Percentiles rank a stretch among this genome's conserved stretches.
phyloP scores from a whole-genome alignment of 1,139 yeast species.

The Yamadazyma buinensis region DNA sequence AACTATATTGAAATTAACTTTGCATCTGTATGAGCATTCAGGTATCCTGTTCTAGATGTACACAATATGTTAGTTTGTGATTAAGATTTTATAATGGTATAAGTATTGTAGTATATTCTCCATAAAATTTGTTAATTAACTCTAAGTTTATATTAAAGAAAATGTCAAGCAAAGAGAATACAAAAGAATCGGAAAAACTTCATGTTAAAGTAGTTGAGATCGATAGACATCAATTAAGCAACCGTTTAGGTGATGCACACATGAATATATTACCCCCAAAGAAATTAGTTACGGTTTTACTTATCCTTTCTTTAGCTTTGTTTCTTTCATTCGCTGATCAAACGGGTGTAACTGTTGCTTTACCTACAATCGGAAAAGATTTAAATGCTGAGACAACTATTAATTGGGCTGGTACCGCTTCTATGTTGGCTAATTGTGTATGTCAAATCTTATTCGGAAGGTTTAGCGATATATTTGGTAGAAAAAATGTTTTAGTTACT shows the following conservation, averaged over 20 bases:
- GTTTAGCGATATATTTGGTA: conserved; percentile 40
- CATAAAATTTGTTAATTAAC: too few species aligned
- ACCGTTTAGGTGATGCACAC: conserved; percentile 37
- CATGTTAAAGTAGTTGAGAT: conserved; percentile 8
- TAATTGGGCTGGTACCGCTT: conserved; percentile 48
- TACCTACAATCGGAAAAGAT: conserved; percentile 37
- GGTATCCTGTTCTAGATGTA: too few species aligned
- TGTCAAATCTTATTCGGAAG: conserved; percentile 39
- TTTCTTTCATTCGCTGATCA: conserved; percentile 33
- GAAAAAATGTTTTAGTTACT: conserved; percentile 32
- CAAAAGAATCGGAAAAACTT: background rate
- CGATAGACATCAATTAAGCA: conserved; percentile 17
- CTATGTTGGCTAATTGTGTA: conserved; percentile 40
- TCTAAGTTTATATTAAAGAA: too few species aligned
- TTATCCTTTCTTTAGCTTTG: conserved; percentile 15
- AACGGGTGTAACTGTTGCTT: conserved; percentile 39
- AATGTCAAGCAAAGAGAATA: conserved; percentile 1
- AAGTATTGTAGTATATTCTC: too few species aligned
- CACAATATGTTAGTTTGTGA: too few species aligned
- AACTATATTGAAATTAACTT: too few species aligned
- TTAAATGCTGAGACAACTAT: conserved; percentile 35
- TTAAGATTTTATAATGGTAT: too few species aligned
- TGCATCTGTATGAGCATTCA: too few species aligned
- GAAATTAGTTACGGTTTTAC: conserved; percentile 27
- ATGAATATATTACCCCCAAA: conserved; percentile 29